phyloP scores from a whole-genome alignment of 169 alveolate species.

The Plasmodium vinckei region DNA sequence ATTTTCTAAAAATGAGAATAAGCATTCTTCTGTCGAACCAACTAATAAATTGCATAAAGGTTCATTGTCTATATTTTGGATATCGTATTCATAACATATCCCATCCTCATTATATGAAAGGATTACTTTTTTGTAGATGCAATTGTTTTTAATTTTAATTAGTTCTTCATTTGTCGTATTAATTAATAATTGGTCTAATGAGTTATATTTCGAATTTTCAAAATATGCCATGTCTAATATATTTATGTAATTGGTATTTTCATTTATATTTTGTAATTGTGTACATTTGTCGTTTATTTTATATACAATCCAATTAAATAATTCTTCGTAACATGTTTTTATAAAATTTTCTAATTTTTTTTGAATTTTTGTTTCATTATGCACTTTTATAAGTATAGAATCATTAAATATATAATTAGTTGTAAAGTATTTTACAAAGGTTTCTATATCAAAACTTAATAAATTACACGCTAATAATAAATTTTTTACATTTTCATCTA shows the following conservation, averaged over 20 bases:
- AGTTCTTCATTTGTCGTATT: slow-evolving; percentile 52
- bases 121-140: slow-evolving; percentile 1
- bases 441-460: slow-evolving; percentile 23
- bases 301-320: slow-evolving; percentile 35
- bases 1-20: slow-evolving; percentile 39
- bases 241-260: slow-evolving; percentile 18
- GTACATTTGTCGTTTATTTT: slow-evolving; percentile 26
- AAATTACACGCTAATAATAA: slow-evolving; percentile 40
- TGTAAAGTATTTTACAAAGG: slow-evolving; percentile 36
- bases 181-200: slow-evolving; percentile 16
- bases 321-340: slow-evolving; percentile 45
- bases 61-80: slow-evolving; percentile 14
- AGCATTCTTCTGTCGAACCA: slow-evolving; percentile 4
- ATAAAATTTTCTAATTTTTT: slow-evolving; percentile 35
- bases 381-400: slow-evolving; percentile 13
- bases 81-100: neutral
- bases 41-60: slow-evolving; percentile 16
- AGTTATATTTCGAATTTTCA: slow-evolving; percentile 22
- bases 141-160: slow-evolving; percentile 18
- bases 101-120: slow-evolving; percentile 28
- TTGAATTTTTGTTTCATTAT: slow-evolving; percentile 30
- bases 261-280: neutral
- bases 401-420: slow-evolving; percentile 20
- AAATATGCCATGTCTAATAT: slow-evolving; percentile 35
- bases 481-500: slow-evolving; percentile 9